Evolutionary conservation across 768 basidiomycete species (phyloP).

Genomic region (Phanerodontia chrysosporium): DNA sequence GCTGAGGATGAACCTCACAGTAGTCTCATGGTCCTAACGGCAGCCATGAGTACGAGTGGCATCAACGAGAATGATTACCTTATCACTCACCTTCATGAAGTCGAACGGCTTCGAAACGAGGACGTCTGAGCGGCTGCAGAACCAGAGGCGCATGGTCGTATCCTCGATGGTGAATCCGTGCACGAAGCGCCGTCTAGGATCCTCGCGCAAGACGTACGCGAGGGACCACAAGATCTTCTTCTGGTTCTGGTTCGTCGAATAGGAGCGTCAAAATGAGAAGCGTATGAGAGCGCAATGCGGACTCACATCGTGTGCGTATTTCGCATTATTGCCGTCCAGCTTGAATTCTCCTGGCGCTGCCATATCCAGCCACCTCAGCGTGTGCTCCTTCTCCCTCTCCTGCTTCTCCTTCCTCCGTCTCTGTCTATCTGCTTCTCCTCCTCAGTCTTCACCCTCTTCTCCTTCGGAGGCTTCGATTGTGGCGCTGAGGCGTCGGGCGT

Average conservation of each 20-base stretch:
- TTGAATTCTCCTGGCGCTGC: background rate
- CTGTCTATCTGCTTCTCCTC: too few species aligned
- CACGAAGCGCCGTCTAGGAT: background rate
- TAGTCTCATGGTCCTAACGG: background rate
- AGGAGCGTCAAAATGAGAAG: too few species aligned
- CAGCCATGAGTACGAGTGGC: background rate
- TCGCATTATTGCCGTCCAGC: background rate
- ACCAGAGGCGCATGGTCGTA: background rate
- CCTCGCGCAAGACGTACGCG: background rate
- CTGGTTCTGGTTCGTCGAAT: background rate
- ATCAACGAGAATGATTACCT: too few species aligned
- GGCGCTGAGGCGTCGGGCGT: too few species aligned
- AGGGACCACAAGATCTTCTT: background rate
- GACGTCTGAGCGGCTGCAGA: background rate
- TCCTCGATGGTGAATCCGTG: background rate
- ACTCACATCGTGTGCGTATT: background rate
- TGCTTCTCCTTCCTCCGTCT: too few species aligned
- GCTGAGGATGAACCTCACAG: background rate
- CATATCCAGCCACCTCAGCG: background rate
- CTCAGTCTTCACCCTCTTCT: too few species aligned
- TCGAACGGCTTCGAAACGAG: background rate
- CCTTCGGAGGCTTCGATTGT: too few species aligned
- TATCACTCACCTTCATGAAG: background rate
- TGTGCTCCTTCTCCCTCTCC: too few species aligned
- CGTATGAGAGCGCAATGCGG: too few species aligned